Percentiles rank a stretch among this genome's conserved stretches.
phyloP scores from a whole-genome alignment of 306 rosid species.

The Cyamopsis tetragonoloba region DNA sequence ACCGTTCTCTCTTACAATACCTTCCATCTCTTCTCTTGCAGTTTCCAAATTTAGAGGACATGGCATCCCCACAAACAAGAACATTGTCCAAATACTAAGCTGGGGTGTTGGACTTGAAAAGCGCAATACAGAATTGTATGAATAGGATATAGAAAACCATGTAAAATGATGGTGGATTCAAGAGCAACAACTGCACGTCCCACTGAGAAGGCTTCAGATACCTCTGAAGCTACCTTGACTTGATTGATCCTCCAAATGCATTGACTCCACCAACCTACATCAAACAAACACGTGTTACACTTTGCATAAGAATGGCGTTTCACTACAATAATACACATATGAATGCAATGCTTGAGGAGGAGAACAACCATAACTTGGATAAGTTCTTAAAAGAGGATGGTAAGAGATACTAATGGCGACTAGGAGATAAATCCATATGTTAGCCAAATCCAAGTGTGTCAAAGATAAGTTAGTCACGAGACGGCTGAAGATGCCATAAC shows the following conservation, averaged over 20 bases:
- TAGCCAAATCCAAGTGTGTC: conserved; percentile 42
- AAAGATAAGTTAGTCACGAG: conserved; percentile 51
- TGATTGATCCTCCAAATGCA: conserved; percentile 32
- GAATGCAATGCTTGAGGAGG: no score
- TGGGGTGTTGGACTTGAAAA: neutral
- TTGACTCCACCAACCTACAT: conserved; percentile 22
- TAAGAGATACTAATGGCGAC: no score
- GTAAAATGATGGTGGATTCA: conserved; percentile 89
- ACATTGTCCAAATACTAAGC: neutral
- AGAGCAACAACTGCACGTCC: conserved; percentile 84
- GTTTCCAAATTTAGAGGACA: conserved; percentile 86
- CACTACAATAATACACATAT: neutral
- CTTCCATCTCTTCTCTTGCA: conserved; percentile 80
- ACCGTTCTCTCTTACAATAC: conserved; percentile 65
- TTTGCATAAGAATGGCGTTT: neutral
- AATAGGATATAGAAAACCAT: conserved; percentile 41
- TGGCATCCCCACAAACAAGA: conserved; percentile 77
- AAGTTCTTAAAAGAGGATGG: no score
- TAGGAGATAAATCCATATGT: conserved; percentile 4
- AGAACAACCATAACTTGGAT: no score
- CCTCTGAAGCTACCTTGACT: conserved; percentile 59
- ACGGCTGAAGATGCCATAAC: conserved; percentile 47
- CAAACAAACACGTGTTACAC: neutral
- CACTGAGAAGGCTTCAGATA: conserved; percentile 66
- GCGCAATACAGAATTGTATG: neutral